A percentile compares a stretch with the other conserved stretches of the same genome.
Evolutionary conservation across 345 rosid species (phyloP).

Genomic region (Brassica incana): DNA sequence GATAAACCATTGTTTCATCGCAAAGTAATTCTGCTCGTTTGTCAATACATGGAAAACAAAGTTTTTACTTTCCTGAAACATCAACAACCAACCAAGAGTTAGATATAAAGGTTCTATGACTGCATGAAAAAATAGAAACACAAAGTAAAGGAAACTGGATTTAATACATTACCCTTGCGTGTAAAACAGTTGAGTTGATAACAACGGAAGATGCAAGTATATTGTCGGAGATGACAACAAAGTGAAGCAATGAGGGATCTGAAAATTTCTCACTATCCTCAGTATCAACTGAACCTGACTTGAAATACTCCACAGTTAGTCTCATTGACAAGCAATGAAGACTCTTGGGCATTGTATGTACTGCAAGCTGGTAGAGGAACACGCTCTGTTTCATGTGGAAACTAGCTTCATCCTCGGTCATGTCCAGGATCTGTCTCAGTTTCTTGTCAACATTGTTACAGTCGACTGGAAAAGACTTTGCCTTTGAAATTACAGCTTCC

Average conservation of each 20-base stretch:
- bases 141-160: slow-evolving; percentile 24
- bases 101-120: slow-evolving; percentile 14
- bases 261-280: slow-evolving; percentile 57
- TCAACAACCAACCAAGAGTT: slow-evolving; percentile 36
- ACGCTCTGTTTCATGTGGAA: slow-evolving; percentile 83
- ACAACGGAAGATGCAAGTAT: slow-evolving; percentile 88
- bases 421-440: slow-evolving; percentile 83
- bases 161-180: slow-evolving; percentile 59
- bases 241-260: slow-evolving; percentile 71
- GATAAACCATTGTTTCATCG: slow-evolving; percentile 87
- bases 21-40: slow-evolving; percentile 75
- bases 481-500: slow-evolving; percentile 68
- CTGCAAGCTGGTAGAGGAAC: slow-evolving; percentile 78
- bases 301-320: slow-evolving; percentile 83
- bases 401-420: slow-evolving; percentile 88
- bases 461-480: slow-evolving; percentile 72
- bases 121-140: neutral
- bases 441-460: slow-evolving; percentile 93
- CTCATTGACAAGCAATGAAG: slow-evolving; percentile 91
- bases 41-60: slow-evolving; percentile 90
- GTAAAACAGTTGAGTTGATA: slow-evolving; percentile 78
- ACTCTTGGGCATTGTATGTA: slow-evolving; percentile 94
- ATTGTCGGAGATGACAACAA: slow-evolving; percentile 76
- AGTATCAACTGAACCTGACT: slow-evolving; percentile 48
- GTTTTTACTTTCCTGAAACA: slow-evolving; percentile 77